These are phyloP conservation scores for Barnettozyma populi DNA, from an alignment of 805 yeast species.

Conservation along the genomic window DNA sequence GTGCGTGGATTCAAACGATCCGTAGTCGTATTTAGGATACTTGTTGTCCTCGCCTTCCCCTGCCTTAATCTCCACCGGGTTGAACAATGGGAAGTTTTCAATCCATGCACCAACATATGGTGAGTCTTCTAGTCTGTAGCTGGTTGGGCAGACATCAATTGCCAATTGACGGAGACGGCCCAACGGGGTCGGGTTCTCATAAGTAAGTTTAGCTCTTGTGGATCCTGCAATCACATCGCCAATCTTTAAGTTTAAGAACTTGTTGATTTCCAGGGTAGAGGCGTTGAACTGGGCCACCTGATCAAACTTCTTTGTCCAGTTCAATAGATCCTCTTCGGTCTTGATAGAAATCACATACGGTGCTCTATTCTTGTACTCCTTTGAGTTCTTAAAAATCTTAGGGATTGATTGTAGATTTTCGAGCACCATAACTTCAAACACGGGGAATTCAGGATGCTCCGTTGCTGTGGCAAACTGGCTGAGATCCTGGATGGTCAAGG, in stretches of 20 bases:
- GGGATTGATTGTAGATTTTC: slow-evolving; percentile 28
- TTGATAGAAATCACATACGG: slow-evolving; percentile 54
- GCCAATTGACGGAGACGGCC: slow-evolving; percentile 81
- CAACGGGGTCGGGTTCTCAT: slow-evolving; percentile 93
- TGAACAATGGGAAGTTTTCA: slow-evolving; percentile 86
- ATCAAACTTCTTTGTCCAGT: slow-evolving; percentile 39
- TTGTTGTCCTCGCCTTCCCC: slow-evolving; percentile 21
- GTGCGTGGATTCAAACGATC: slow-evolving; percentile 65
- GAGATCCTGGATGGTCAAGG: slow-evolving; percentile 30
- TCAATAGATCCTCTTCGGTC: slow-evolving; percentile 30
- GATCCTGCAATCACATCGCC: slow-evolving; percentile 79
- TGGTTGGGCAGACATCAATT: slow-evolving; percentile 45
- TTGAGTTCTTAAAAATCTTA: slow-evolving; percentile 32
- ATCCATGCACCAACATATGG: slow-evolving; percentile 70
- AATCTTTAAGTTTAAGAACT: slow-evolving; percentile 36
- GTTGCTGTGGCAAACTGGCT: slow-evolving; percentile 24
- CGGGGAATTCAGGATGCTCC: slow-evolving; percentile 47
- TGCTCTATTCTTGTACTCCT: slow-evolving; percentile 47
- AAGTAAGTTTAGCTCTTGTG: slow-evolving; percentile 64
- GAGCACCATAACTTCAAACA: slow-evolving; percentile 69
- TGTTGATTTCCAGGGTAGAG: not conserved
- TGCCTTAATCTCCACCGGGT: slow-evolving; percentile 50
- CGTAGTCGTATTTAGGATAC: slow-evolving; percentile 58
- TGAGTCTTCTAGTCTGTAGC: slow-evolving; percentile 30
- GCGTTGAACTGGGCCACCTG: slow-evolving; percentile 30